Evolutionary conservation across 2,329 filamentous ascomycete species (phyloP).

Genomic region (Paramyrothecium roridum): DNA sequence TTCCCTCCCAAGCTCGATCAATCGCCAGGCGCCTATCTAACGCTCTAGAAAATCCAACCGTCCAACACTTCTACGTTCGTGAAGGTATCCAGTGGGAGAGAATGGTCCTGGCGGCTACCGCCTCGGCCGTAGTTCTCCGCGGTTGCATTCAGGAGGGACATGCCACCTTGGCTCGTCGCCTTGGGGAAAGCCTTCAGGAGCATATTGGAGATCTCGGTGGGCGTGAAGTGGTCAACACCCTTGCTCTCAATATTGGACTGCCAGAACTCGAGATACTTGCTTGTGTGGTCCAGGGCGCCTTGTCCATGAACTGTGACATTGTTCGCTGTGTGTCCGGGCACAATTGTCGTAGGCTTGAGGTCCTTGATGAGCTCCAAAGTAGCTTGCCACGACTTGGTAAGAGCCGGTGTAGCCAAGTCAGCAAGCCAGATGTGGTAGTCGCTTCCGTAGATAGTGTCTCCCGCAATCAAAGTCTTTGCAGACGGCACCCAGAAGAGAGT

Average conservation of each 20-base stretch:
- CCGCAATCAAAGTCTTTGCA: conserved; percentile 8
- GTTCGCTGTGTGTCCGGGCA: conserved; percentile 6
- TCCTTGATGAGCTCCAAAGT: conserved; percentile 4
- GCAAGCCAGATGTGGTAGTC: conserved; percentile 9
- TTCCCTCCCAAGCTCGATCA: no score
- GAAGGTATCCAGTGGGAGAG: neutral
- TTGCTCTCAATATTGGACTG: conserved; percentile 6
- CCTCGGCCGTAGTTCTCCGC: conserved; percentile 6
- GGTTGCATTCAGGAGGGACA: conserved; percentile 4
- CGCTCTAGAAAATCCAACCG: neutral
- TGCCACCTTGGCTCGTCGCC: conserved; percentile 1
- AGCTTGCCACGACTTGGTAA: conserved; percentile 7
- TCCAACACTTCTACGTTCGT: neutral
- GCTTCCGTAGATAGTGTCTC: conserved; percentile 8
- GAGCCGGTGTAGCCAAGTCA: conserved; percentile 4
- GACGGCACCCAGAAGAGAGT: conserved; percentile 11
- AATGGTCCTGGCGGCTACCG: conserved; percentile 4
- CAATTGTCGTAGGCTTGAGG: conserved; percentile 3
- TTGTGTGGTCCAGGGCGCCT: conserved; percentile 4
- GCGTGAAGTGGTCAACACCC: conserved; percentile 5
- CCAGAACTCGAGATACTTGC: conserved; percentile 5
- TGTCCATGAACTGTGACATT: neutral
- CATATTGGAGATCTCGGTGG: conserved; percentile 2
- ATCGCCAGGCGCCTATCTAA: no score
- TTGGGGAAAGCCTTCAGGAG: conserved; percentile 3